phyloP scores from a whole-genome alignment of 352 stramenopile species.

The Pythium phragmiticola region DNA sequence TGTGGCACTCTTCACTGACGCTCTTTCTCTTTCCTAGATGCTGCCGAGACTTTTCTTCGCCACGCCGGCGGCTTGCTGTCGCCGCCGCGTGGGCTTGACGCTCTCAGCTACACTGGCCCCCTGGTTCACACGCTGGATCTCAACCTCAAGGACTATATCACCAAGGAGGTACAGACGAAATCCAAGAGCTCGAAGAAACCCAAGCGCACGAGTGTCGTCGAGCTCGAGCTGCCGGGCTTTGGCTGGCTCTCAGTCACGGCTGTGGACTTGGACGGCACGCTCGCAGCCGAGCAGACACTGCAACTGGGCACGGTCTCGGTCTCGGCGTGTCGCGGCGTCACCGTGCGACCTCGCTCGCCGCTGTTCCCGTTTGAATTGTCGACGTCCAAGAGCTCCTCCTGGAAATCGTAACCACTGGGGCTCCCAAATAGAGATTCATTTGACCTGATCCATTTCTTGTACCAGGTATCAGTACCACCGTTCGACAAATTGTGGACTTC shows the following conservation, averaged over 20 bases:
- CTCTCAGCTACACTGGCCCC: constrained; percentile 72
- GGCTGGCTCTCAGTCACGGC: constrained; percentile 78
- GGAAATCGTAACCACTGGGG: constrained; percentile 51
- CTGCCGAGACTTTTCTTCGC: constrained; percentile 75
- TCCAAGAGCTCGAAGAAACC: constrained; percentile 72
- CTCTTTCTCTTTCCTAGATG: constrained; percentile 35
- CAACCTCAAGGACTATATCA: constrained; percentile 68
- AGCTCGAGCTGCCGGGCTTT: constrained; percentile 79
- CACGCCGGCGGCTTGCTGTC: constrained; percentile 78
- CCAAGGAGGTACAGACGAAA: constrained; percentile 58
- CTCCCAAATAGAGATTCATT: constrained; percentile 9
- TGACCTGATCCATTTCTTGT: not conserved
- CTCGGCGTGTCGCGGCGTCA: constrained; percentile 60
- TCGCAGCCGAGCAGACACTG: constrained; percentile 62
- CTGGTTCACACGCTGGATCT: constrained; percentile 54
- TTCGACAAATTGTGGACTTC: not conserved
- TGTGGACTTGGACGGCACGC: constrained; percentile 77
- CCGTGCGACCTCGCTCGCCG: constrained; percentile 50
- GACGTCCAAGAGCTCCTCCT: constrained; percentile 66
- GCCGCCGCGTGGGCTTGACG: constrained; percentile 71
- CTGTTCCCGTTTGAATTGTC: constrained; percentile 85
- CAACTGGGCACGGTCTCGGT: constrained; percentile 58
- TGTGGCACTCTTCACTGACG: not conserved
- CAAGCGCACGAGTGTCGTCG: constrained; percentile 76
- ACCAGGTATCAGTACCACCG: not conserved